phyloP scores from a whole-genome alignment of 75 land plant species.

The Ceratopteris richardii region DNA sequence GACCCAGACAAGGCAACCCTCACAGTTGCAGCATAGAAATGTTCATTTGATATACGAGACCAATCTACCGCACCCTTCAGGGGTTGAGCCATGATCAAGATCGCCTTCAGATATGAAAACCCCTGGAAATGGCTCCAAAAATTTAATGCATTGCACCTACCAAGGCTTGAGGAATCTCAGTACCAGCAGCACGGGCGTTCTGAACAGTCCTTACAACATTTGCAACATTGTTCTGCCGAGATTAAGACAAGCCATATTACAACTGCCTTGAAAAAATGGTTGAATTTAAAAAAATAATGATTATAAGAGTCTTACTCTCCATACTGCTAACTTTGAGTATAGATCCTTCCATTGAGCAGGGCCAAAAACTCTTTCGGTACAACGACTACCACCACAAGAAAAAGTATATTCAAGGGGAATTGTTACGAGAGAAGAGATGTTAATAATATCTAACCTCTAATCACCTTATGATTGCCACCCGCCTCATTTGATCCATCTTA shows the following conservation, averaged over 20 bases:
- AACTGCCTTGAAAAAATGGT: not conserved
- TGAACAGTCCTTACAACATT: slow-evolving; percentile 52
- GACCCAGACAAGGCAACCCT: too few species aligned
- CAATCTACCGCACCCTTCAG: too few species aligned
- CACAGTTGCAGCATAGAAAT: too few species aligned
- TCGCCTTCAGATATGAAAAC: too few species aligned
- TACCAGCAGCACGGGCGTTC: slow-evolving; percentile 36
- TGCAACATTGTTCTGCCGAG: slow-evolving; percentile 53
- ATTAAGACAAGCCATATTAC: not conserved
- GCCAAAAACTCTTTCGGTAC: slow-evolving; percentile 77
- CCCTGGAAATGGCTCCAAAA: too few species aligned
- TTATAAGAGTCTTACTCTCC: slow-evolving; percentile 54
- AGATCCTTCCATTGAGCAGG: slow-evolving; percentile 63
- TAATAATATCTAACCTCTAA: too few species aligned
- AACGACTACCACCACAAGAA: slow-evolving; percentile 44
- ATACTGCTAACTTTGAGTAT: slow-evolving; percentile 51
- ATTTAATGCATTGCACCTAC: slow-evolving; percentile 22
- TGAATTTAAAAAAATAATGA: not conserved
- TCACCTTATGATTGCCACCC: slow-evolving; percentile 68
- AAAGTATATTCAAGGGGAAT: slow-evolving; percentile 4
- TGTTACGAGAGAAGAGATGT: too few species aligned
- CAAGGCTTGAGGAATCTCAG: slow-evolving; percentile 32
- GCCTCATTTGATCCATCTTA: slow-evolving; percentile 93
- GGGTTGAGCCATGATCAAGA: too few species aligned
- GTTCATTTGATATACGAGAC: too few species aligned